Base-by-base conservation (phyloP, 805 yeast species). In the Clavispora vitiphila region DNA sequence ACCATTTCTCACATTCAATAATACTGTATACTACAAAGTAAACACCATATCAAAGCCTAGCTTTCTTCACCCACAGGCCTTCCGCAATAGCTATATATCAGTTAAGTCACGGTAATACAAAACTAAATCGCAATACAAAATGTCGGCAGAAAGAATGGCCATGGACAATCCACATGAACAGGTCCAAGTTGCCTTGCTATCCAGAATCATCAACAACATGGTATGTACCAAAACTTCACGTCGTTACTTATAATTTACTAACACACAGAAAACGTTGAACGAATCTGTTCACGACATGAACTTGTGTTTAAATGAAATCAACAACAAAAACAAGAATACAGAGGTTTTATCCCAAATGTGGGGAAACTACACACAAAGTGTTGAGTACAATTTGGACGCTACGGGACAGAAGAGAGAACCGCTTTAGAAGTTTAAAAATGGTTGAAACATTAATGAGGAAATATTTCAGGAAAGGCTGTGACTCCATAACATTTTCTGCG, bases 121-220 rank as follows among this genome's bases (percentile, higher is more conserved):
- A n/a, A n/a, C n/a, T 9, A 15, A 15, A 16, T 2, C 10, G 16
- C 3, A 9, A 15, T 12, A 14, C 12, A 21, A 34, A 15, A 37
- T 26, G 24, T 3, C 25, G 8, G 14, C 39, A 3, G 9, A n/a
- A 23, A 37, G n/a, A 32, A 11, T 35, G 32, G 34, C 16, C 30
- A 85, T 86, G 95, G 88, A 86, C 62, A 86, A 86, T 53, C 96
- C 96, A 4, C 90, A 86, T 55, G 90, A 85, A 53, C 84, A 83
- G 56, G 84, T 78, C 6, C 96, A 87, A 56, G 81, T 77, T 49
- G 87, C 87, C 12, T 67, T 88, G 18, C 67, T 84, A 31, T 77
- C 86, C 9, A 77, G 96, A 48, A 85, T 86, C n/a, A 78, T 84
- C 38, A 78, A 76, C 58, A 85, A 83, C 50, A 78, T 86, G 60